Evolutionary conservation across 805 yeast genomes (phyloP).

Genomic region (Blastobotrys terrestris): DNA sequence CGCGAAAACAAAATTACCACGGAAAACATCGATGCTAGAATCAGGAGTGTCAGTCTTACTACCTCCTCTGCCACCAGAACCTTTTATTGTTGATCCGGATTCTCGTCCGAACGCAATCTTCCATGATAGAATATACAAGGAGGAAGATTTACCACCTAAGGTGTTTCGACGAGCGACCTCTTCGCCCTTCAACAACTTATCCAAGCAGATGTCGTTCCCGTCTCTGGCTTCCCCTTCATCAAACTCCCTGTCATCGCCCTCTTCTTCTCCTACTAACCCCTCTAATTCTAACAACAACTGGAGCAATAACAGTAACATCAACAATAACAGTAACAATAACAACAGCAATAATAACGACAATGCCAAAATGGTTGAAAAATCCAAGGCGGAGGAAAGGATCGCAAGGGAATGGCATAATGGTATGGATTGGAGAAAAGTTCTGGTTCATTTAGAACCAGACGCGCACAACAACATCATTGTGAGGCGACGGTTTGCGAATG

Average conservation of each 20-base stretch:
- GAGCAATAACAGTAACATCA: conserved; percentile 6
- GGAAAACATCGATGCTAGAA: conserved; percentile 64
- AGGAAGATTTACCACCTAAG: conserved; percentile 57
- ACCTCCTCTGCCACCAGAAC: conserved; percentile 72
- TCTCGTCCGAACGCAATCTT: conserved; percentile 60
- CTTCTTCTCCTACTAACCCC: not conserved
- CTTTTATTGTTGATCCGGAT: conserved; percentile 62
- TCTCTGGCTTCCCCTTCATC: not conserved
- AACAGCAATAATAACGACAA: conserved; percentile 9
- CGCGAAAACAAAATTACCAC: conserved; percentile 35
- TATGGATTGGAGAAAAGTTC: conserved; percentile 85
- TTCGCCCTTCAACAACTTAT: not conserved
- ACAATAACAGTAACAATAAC: conserved; percentile 3
- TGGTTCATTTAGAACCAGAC: conserved; percentile 81
- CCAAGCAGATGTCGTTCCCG: not conserved
- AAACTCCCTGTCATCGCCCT: not conserved
- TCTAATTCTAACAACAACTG: conserved; percentile 6
- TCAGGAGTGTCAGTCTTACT: conserved; percentile 71
- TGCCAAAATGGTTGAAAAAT: conserved; percentile 28
- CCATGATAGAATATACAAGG: conserved; percentile 74
- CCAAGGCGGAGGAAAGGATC: conserved; percentile 61
- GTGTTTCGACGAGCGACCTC: conserved; percentile 25
- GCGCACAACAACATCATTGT: conserved; percentile 93
- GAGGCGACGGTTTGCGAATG: conserved; percentile 81
- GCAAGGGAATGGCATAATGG: conserved; percentile 84